Evolutionary conservation across 495 filamentous ascomycete genomes (phyloP).

Genomic region (Daldinia childiae): DNA sequence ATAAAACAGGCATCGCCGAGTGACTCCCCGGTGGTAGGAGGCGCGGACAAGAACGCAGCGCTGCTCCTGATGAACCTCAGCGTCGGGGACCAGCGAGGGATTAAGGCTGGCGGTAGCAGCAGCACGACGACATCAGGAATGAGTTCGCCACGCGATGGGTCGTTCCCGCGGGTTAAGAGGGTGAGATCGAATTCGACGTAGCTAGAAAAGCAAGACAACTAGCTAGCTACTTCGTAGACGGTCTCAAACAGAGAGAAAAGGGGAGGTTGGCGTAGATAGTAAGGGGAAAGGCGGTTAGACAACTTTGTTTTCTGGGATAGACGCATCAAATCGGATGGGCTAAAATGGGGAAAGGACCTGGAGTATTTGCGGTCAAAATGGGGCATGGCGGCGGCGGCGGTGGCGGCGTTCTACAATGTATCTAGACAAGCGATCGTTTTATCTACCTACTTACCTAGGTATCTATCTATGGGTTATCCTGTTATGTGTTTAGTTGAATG

Average conservation of each 20-base stretch:
- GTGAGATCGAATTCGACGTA: constrained; percentile 53
- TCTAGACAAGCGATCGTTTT: not conserved
- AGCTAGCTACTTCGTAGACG: no score
- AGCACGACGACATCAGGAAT: constrained; percentile 15
- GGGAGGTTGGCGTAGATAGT: not conserved
- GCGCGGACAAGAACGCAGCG: constrained; percentile 64
- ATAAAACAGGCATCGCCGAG: not conserved
- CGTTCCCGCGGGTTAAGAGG: constrained; percentile 47
- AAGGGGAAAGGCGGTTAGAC: not conserved
- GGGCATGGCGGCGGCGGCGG: not conserved
- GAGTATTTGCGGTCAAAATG: not conserved
- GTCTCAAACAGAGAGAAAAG: not conserved
- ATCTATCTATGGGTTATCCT: not conserved
- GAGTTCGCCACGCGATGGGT: constrained; percentile 15
- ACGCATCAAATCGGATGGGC: not conserved
- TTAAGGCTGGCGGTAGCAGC: not conserved
- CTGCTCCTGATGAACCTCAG: constrained; percentile 65
- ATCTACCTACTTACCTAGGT: no score
- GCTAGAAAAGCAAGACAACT: not conserved
- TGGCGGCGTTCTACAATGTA: not conserved
- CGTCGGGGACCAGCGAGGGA: constrained; percentile 51
- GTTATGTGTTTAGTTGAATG: not conserved
- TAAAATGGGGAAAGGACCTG: not conserved
- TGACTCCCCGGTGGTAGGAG: constrained; percentile 6
- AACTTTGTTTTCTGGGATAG: not conserved